Conservation (phyloP, 2,329 filamentous ascomycete genomes). For the Chaetomium olivaceum region DNA sequence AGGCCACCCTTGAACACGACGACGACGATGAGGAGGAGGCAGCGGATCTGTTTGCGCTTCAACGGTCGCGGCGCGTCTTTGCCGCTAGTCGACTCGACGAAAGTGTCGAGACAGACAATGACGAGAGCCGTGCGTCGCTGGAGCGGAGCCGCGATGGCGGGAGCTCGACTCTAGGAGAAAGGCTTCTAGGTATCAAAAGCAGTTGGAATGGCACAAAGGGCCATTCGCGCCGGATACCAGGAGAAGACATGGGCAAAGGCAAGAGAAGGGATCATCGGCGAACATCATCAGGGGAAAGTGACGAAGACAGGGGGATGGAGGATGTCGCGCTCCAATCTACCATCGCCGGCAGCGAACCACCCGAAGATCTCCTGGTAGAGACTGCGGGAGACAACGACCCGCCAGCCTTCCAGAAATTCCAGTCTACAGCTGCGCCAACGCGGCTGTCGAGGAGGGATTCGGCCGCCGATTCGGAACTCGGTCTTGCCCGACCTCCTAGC, state of each 20-base stretch:
- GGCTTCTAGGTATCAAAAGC: slow-evolving; percentile 57
- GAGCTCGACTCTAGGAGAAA: slow-evolving; percentile 45
- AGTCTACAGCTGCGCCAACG: slow-evolving; percentile 42
- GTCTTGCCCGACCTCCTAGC: slow-evolving; percentile 44
- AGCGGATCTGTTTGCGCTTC: slow-evolving; percentile 90
- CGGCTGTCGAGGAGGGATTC: slow-evolving; percentile 47
- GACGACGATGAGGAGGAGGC: slow-evolving; percentile 93
- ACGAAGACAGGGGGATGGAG: slow-evolving; percentile 65
- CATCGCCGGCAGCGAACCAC: slow-evolving; percentile 59
- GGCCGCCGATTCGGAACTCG: slow-evolving; percentile 52
- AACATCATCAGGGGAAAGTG: slow-evolving; percentile 35
- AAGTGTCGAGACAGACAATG: slow-evolving; percentile 79
- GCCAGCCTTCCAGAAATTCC: slow-evolving; percentile 64
- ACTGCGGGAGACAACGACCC: slow-evolving; percentile 54
- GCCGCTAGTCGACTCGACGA: slow-evolving; percentile 80
- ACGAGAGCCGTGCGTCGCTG: slow-evolving; percentile 58
- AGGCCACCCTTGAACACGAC: slow-evolving; percentile 84
- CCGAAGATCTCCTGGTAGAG: slow-evolving; percentile 60
- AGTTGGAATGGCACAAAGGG: slow-evolving; percentile 63
- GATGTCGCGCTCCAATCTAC: slow-evolving; percentile 80
- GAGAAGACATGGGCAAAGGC: slow-evolving; percentile 39
- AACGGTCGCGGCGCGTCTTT: slow-evolving; percentile 85
- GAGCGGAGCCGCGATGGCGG: slow-evolving; percentile 52
- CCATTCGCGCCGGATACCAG: slow-evolving; percentile 36
- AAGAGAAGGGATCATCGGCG: slow-evolving; percentile 33